Percentiles rank a stretch among this genome's conserved stretches.
Evolutionary conservation across 768 basidiomycete genomes (phyloP).

Genomic region (Tulasnella sp.): DNA sequence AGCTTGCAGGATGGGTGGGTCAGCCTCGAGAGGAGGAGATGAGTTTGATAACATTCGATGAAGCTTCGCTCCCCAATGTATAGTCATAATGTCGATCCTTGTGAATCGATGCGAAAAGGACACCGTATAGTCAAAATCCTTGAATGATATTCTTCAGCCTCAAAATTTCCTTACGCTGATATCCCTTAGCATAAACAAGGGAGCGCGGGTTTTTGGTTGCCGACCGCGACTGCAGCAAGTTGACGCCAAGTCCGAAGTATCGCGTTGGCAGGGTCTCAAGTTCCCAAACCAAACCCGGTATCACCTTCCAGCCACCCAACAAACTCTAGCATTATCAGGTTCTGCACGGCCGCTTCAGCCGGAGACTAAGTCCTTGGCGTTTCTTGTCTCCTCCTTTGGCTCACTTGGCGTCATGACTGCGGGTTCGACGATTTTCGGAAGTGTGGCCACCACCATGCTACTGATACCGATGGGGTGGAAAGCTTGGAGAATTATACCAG

Average conservation of each 20-base stretch:
- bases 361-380: not conserved
- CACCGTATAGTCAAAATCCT: no score
- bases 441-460: not conserved
- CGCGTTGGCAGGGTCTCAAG: not conserved
- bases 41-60: no score
- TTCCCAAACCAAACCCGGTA: not conserved
- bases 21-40: no score
- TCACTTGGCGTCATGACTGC: not conserved
- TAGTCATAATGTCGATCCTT: no score
- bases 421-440: not conserved
- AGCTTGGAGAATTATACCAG: not conserved
- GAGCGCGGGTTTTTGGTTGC: no score
- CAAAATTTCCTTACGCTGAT: no score
- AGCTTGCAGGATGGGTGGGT: no score
- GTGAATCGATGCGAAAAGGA: conserved; percentile 34
- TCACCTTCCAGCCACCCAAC: not conserved
- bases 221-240: no score
- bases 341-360: not conserved
- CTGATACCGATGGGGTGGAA: not conserved
- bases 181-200: no score
- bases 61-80: no score
- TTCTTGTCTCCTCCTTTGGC: not conserved
- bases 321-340: not conserved
- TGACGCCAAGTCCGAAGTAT: no score
- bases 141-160: no score